Evolutionary conservation across 768 basidiomycete genomes (phyloP).

Genomic region (Holtermanniella nyarrowii): DNA sequence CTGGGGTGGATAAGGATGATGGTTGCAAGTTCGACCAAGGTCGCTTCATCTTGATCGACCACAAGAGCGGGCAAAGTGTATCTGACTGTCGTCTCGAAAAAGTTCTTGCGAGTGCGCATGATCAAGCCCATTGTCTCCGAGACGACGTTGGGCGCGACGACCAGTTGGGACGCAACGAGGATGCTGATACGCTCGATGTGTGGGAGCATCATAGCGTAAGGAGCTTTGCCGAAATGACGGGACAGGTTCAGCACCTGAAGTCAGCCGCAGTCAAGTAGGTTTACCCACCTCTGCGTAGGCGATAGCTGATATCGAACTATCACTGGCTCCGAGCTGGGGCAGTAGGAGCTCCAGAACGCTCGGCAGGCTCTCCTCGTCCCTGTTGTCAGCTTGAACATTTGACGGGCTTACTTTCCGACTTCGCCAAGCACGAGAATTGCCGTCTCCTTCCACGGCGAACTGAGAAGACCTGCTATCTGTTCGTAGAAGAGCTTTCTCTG

Average conservation of each 20-base stretch:
- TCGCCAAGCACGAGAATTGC: constrained; percentile 18
- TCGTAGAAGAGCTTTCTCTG: too few species aligned
- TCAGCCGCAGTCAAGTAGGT: constrained; percentile 3
- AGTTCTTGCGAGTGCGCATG: constrained; percentile 20
- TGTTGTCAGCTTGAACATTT: too few species aligned
- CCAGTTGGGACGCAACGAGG: constrained; percentile 18
- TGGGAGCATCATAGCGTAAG: constrained; percentile 30
- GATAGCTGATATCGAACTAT: constrained; percentile 18
- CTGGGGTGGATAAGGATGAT: constrained; percentile 20
- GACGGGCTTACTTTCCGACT: constrained; percentile 14
- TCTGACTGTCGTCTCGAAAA: constrained; percentile 26
- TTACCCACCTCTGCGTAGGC: constrained; percentile 30
- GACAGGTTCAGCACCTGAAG: constrained; percentile 20
- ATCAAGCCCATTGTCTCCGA: constrained; percentile 29
- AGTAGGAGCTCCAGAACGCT: constrained; percentile 22
- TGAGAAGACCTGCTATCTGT: too few species aligned
- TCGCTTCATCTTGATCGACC: constrained; percentile 10
- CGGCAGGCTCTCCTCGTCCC: constrained; percentile 12
- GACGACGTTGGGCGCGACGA: constrained; percentile 14
- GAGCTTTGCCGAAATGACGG: constrained; percentile 22
- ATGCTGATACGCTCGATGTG: constrained; percentile 28
- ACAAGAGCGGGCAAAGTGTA: constrained; percentile 29
- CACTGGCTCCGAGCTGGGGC: constrained; percentile 17
- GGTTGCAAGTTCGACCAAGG: constrained; percentile 16
- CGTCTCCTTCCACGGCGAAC: too few species aligned